Evolutionary conservation across 2,329 filamentous ascomycete species (phyloP), one percentile per base, ranked within the genome.

Genomic region (Epichloe gansuensis): DNA sequence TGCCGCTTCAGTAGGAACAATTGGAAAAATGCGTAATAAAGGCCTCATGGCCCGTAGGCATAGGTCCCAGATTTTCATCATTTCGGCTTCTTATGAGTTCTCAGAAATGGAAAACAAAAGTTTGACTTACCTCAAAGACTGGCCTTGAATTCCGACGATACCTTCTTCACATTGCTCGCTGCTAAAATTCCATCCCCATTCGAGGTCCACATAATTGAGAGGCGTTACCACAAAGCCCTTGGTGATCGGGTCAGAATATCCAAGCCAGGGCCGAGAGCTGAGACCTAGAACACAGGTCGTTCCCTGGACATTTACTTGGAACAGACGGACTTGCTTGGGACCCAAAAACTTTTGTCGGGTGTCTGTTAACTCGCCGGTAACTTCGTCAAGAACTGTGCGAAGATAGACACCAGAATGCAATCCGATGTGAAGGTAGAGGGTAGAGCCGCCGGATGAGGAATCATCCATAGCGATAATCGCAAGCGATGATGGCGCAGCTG

Each of bases 391-490:
- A 5, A 96, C 88, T 0, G 93, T 97, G 44, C 94, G 82, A 25
- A 99, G 80, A 64, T 99, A 98, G 11, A 98, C 89, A 52, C 94
- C 93, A 34, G 90, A 97, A 64, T 93, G 85, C 2, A 99, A 78
- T 51, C 93, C 94, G 55, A 99, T 97, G 62, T 99, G 93, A 5
- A 98, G 79, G 64, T 95, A 97, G 4, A 95, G 76, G 0, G 91
- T 95, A 11, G 83, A 87, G 17, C 89, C 89, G 25, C 89, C 89
- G 2, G 87, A 89, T 2, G 87, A 88, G 1, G 91, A 94, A 66
- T 99, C 93, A 13, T 88, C 81, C 91, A 98, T 98, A 7, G 89
- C 78, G 76, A 96, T 95, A 59, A 98, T 95, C 39, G 85, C 85
- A 43, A 98, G 72, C 1, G 89, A 84, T 12, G 89, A 94, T 7